A percentile compares a stretch with the other conserved stretches of the same genome.
Conservation (phyloP, 2,329 filamentous ascomycete species). For the Fusarium falciforme region DNA sequence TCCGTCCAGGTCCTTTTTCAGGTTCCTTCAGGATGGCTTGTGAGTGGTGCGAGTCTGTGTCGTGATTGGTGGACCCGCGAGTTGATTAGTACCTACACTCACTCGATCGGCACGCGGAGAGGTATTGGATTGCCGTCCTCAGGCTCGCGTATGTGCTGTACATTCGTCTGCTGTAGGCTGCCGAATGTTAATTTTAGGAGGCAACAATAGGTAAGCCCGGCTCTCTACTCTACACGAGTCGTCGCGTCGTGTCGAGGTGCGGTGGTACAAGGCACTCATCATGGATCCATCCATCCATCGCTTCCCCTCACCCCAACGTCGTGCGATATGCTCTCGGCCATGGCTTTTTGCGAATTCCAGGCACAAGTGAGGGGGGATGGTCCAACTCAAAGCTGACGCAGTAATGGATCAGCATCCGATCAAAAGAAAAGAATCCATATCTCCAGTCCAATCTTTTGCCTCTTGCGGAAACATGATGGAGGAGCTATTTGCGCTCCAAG, state of each 20-base stretch:
- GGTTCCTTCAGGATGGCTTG: not conserved
- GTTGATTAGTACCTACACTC: not conserved
- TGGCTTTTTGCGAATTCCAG: not conserved
- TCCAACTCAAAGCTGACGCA: not conserved
- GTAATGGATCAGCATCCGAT: slow-evolving; percentile 21
- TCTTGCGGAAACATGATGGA: not conserved
- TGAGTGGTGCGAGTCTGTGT: not conserved
- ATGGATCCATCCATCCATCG: not conserved
- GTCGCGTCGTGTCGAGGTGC: not conserved
- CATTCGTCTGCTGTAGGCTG: slow-evolving; percentile 1
- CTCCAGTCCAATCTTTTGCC: slow-evolving; percentile 10
- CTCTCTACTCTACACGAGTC: not conserved
- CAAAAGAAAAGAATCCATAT: not conserved
- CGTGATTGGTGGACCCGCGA: slow-evolving; percentile 4
- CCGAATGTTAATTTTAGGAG: slow-evolving; percentile 11
- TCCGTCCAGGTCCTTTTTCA: not conserved
- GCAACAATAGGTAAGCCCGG: not conserved
- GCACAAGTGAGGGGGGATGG: not conserved
- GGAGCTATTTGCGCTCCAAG: not conserved
- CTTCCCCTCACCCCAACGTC: not conserved
- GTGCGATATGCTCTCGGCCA: not conserved
- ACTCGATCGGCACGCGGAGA: not conserved
- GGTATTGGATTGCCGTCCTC: not conserved
- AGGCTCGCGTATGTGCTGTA: slow-evolving; percentile 4
- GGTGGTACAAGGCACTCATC: slow-evolving; percentile 1